Conservation (phyloP, 768 basidiomycete genomes). For the Pleurotus citrinopileatus region DNA sequence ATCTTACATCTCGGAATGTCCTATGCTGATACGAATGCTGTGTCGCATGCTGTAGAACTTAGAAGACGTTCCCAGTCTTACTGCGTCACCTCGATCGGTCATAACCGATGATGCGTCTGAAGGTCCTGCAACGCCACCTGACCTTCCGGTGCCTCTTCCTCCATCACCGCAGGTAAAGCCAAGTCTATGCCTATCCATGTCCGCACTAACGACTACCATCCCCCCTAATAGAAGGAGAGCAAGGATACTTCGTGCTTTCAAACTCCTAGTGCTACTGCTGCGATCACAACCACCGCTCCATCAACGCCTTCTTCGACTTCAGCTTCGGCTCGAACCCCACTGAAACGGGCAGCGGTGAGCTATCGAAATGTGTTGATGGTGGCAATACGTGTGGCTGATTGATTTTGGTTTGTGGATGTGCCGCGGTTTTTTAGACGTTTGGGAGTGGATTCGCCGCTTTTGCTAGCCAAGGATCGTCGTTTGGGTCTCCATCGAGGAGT, state of each 20-base stretch:
- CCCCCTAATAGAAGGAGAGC: background rate
- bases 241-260: background rate
- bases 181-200: background rate
- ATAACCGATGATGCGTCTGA: conserved; percentile 1
- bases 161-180: conserved; percentile 4
- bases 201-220: background rate
- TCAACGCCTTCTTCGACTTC: background rate
- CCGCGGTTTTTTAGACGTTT: background rate
- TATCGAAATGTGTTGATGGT: background rate
- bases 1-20: too few species aligned
- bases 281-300: background rate
- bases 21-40: background rate
- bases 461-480: conserved; percentile 31
- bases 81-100: background rate
- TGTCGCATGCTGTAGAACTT: background rate
- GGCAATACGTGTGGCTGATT: background rate
- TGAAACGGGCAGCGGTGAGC: background rate
- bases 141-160: background rate
- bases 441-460: conserved; percentile 38
- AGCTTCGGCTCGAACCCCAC: background rate
- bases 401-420: background rate
- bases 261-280: background rate
- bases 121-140: background rate
- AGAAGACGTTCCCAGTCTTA: conserved; percentile 4
- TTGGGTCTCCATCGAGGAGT: conserved; percentile 21